Conservation (phyloP, 371 early-diverging fungal species). For the Mortierella sp. region DNA sequence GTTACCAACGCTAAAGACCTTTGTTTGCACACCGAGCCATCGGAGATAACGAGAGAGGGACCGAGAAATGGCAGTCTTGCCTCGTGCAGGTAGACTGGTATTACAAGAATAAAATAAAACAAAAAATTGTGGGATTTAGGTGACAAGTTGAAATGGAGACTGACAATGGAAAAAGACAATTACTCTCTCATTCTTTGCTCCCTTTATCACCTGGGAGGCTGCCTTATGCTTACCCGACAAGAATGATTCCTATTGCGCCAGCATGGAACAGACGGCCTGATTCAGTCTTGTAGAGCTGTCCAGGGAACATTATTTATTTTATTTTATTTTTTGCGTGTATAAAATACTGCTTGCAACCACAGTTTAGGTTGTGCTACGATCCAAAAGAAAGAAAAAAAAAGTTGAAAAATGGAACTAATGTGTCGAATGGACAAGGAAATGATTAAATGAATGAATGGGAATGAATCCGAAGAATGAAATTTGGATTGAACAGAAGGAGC, state of each 20-base stretch:
- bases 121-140: too few relatives aligned
- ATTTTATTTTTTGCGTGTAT: too few relatives aligned
- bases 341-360: neutral
- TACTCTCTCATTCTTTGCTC: too few relatives aligned
- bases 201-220: neutral
- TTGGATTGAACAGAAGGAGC: too few relatives aligned
- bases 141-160: too few relatives aligned
- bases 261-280: constrained; percentile 88
- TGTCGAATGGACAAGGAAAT: neutral
- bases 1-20: constrained; percentile 95
- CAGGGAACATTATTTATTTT: constrained; percentile 58
- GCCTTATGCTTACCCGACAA: constrained; percentile 74
- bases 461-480: neutral
- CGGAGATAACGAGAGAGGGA: constrained; percentile 92
- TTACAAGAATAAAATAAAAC: neutral
- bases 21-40: constrained; percentile 94
- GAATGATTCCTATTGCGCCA: constrained; percentile 86
- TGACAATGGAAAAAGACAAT: too few relatives aligned
- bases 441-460: neutral
- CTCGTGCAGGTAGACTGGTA: constrained; percentile 83
- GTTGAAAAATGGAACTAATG: neutral
- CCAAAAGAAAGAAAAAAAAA: too few relatives aligned
- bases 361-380: constrained; percentile 3
- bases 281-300: constrained; percentile 83
- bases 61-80: constrained; percentile 89